Conservation (phyloP, 176 grass and related monocot species). For the Neostapfia colusana region DNA sequence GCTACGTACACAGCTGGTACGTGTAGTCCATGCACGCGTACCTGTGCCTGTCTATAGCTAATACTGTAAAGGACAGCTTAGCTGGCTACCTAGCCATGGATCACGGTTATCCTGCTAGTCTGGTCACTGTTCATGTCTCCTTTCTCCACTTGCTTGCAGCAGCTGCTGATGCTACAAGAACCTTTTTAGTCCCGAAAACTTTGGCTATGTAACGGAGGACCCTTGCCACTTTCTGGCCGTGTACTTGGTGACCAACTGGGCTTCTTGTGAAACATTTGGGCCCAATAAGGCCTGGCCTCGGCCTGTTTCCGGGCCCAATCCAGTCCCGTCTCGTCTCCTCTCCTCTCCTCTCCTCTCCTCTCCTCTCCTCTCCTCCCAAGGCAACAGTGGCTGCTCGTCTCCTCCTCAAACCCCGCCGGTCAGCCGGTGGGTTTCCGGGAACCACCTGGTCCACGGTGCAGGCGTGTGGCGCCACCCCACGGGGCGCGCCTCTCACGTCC, state of each 20-base stretch:
- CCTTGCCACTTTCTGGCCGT: not conserved
- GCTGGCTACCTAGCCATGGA: conserved; percentile 11
- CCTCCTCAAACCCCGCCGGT: not conserved
- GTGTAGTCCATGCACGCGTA: conserved; percentile 19
- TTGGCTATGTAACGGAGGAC: not conserved
- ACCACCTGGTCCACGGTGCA: not conserved
- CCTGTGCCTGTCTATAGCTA: not conserved
- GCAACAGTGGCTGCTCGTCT: not conserved
- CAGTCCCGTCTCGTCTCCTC: no score
- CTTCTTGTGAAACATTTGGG: not conserved
- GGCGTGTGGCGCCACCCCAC: not conserved
- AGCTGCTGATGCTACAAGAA: not conserved
- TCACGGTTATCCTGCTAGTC: conserved; percentile 43
- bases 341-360: not conserved
- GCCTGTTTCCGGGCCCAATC: no score
- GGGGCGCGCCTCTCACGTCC: not conserved
- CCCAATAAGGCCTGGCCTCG: not conserved
- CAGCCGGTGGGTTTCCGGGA: not conserved
- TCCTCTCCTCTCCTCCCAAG: not conserved
- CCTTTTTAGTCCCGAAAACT: not conserved
- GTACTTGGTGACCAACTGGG: not conserved
- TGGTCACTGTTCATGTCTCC: conserved; percentile 6
- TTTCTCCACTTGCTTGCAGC: not conserved
- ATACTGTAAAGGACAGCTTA: conserved; percentile 19
- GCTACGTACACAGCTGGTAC: conserved; percentile 14